Base-by-base conservation (phyloP, 805 yeast genomes). In the Ogataea glucozyma region DNA sequence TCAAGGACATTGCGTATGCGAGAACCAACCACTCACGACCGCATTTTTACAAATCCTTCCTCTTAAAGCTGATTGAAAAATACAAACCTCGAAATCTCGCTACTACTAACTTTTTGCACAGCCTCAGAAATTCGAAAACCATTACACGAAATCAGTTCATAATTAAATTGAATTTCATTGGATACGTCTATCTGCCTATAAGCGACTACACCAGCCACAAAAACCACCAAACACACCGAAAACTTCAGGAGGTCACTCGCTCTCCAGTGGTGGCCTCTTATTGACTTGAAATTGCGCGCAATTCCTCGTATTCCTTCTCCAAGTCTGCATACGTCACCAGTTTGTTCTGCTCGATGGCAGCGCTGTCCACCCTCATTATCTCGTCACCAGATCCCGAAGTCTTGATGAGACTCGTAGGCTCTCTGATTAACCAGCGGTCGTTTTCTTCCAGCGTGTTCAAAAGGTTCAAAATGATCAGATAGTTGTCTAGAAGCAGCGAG, bases 381-480 rank as follows among this genome's bases (percentile, higher is more conserved):
- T 31, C 53, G 10, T 31, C 38, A 21, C 26, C 41, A 7, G 38
- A 27, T 7, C n/a, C n/a, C n/a, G 40, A 31, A 4, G 51, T 39
- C 17, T 36, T 31, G 9, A 43, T 29, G 21, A 52, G 35, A 6
- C 22, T 21, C 14, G 48, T 44, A 4, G 50, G 37, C 49, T 57
- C 35, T 31, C 53, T 58, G 22, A 67, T 58, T 13, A 72, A 38
- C 77, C 77, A 73, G 46, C 64, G 64, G 41, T 72, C 76, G 22
- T 64, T 70, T 6, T 55, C 52, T 1, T 54, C 51, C 36, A 73
- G 46, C 2, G 72, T 69, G 22, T 57, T 56, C 39, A 73, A 41
- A 14, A 71, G 47, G 48, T 72, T 73, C 32, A 71, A 41, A n/a
- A 72, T 63, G 5, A 66, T 63, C 12, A 65, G 43, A 51, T 70